Evolutionary conservation across 2,329 filamentous ascomycete genomes (phyloP), one percentile per base, ranked within the genome.

Genomic region (Pezicula radicicola): DNA sequence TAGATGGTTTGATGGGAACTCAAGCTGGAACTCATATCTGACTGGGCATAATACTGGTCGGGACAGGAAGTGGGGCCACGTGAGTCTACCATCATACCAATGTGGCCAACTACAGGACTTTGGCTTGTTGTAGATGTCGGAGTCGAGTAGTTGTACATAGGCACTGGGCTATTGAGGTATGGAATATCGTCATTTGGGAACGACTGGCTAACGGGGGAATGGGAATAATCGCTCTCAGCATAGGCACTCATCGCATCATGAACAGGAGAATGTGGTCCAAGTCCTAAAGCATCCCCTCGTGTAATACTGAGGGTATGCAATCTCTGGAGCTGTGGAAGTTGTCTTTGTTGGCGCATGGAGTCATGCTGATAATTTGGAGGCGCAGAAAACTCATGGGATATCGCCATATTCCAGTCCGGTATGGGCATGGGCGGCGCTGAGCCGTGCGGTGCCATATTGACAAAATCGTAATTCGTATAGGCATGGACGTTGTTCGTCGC

Each of bases 11-110:
- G 73, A 59, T 84, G 81, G 27, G 81, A 83, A 57, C 78, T 75
- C 52, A 85, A 75, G 64, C 79, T 84, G 37, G 81, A 84, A 63
- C 79, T 76, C 50, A 76, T 76, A 60, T 85, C 82, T 4, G 81
- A 84, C 7, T 78, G 75, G n/a, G 78, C 74, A 60, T 84, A 85
- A 55, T 79, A 75, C 36, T 83, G 75, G 55, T 81, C 76, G n/a
- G 81, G 81, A 60, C 78, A 85, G 13, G 83, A 82, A 4, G 79
- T 81, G 39, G 80, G 79, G 13, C 76, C 77, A 57, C 78, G 75
- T 50, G 72, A 70, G 55, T 80, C 78, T 56, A 83, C 74, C 64
- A 83, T 75, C 56, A 84, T 75, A 52, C 58, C 56, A 21, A 52
- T 28, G 42, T 45, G 12, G 72, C 74, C 9, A 16, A 75, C 71